A percentile compares a stretch with the other conserved stretches of the same genome.
Conservation (phyloP, 2,329 filamentous ascomycete species). For the Ascochyta rabiei region DNA sequence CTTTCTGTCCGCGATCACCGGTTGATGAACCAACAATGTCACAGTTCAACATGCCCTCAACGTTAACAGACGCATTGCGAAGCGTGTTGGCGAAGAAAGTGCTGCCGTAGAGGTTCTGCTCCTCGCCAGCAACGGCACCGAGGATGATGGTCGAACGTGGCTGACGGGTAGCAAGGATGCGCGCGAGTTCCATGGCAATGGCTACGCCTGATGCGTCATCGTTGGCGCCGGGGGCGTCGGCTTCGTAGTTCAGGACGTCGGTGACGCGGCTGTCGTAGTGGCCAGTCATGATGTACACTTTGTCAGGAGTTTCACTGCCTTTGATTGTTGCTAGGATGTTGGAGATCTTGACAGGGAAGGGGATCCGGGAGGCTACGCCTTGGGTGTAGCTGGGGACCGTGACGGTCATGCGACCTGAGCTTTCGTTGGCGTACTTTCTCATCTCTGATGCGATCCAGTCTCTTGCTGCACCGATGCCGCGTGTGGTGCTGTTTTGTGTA, state of each 20-base stretch:
- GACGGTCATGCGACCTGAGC: conserved; percentile 59
- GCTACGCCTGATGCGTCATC: conserved; percentile 64
- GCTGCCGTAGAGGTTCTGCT: conserved; percentile 62
- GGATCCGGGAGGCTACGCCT: conserved; percentile 53
- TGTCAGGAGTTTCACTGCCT: conserved; percentile 55
- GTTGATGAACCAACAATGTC: conserved; percentile 62
- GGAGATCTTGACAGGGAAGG: conserved; percentile 59
- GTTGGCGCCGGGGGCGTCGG: conserved; percentile 63
- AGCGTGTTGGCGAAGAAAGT: conserved; percentile 60
- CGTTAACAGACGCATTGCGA: conserved; percentile 58
- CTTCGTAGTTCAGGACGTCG: conserved; percentile 58
- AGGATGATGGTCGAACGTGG: conserved; percentile 63
- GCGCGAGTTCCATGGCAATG: conserved; percentile 61
- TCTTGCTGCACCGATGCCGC: conserved; percentile 63
- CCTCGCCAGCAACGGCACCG: conserved; percentile 63
- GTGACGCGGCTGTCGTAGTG: conserved; percentile 62
- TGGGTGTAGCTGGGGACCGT: conserved; percentile 60
- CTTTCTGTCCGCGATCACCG: conserved; percentile 53
- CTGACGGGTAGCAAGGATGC: conserved; percentile 56
- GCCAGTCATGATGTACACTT: conserved; percentile 61
- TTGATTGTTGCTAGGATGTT: conserved; percentile 58
- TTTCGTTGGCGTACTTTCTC: conserved; percentile 54
- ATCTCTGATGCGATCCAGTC: conserved; percentile 63
- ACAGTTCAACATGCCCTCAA: conserved; percentile 64
- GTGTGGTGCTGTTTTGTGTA: conserved; percentile 56